Evolutionary conservation across 768 basidiomycete species (phyloP), one percentile per base, ranked within the genome.

Genomic region (Xerocomus brunneocitrinus): DNA sequence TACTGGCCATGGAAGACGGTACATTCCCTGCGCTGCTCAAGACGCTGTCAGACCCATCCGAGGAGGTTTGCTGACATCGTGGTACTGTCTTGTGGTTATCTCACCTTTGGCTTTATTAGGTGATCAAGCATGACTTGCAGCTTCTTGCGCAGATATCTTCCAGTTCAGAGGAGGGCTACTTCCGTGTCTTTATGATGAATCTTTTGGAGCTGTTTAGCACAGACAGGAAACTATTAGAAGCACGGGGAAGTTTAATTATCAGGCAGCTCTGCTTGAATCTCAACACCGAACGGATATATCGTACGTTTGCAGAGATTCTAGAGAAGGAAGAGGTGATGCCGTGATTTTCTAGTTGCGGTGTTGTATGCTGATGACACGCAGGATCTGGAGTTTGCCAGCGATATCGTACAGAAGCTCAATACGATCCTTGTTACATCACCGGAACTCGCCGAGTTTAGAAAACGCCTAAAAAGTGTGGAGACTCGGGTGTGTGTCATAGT

Each of bases 341-440:
- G 3, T 42, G 8, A 14, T 10, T 19, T 43, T 22, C 49, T 4
- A 27, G 5, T 16, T 43, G 19, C 35, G 19, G 22, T 19, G n/a
- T 35, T 24, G 9, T 42, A 14, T 50, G 27, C 47, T 55, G 49
- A 43, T 30, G 13, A 9, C 14, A 5, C 36, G 28, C 54, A 95
- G 92, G 97, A 99, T 67, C 80, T 98, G 39, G 97, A 98, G 68
- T 98, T 98, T 69, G 95, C 95, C 2, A 92, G 94, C 62, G 88
- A 91, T 56, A 98, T 99, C 69, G 93, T 99, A 14, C 93, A 97
- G 74, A 98, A 98, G 71, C 75, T 99, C 45, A 98, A 93, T 66
- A 86, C 94, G 67, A 98, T 99, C 60, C 76, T 99, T 47, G 95
- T 95, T 58, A 98, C 95, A 6, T 94, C 93, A 2, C 93, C 93